Evolutionary conservation across 2,329 filamentous ascomycete genomes (phyloP), one percentile per base, ranked within the genome.

Genomic region (Aspergillus floridensis): DNA sequence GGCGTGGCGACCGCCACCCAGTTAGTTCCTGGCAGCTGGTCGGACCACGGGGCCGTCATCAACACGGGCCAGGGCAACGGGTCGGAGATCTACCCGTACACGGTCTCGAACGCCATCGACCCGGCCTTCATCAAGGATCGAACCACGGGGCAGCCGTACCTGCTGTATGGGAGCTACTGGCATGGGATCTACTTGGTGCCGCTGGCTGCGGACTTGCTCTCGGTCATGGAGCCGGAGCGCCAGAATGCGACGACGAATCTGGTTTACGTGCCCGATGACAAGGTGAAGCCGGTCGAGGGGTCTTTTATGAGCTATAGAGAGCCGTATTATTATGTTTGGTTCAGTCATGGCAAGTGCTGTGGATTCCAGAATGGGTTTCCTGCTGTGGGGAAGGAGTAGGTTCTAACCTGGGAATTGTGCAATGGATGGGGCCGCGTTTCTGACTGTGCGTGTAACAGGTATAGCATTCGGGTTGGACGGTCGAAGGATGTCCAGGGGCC

Each of bases 301-400:
- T 67, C 69, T 0, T 77, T 71, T 57, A 72, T 77, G 66, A 76
- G 66, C 50, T 77, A 69, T 26, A 65, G 61, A 5, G 65, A 66
- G 3, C 71, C 70, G 1, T 77, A 70, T 49, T 77, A 77, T 63
- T 77, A 77, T 60, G 41, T 68, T 21, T 77, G 75, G 74, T 76
- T 74, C 51, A 77, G 75, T 53, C 68, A 71, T 57, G 76, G 76
- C 12, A 65, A 70, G n/a, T 77, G 75, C 56, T 77, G 76, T 56
- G 59, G 62, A 1, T 73, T 77, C 41, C 22, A 53, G 5, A n/a
- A 61, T 5, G 60, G 60, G 0, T 69, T 75, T 14, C 74, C 73
- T 0, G 24, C 29, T 14, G 61, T 57, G n/a, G 73, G 72, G 4
- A 21, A 68, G 5, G 74, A 76, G 68, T 76, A 71, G 22, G 68